Conservation (phyloP, 148 eudicot species). For the Mesembryanthemum crystallinum region DNA sequence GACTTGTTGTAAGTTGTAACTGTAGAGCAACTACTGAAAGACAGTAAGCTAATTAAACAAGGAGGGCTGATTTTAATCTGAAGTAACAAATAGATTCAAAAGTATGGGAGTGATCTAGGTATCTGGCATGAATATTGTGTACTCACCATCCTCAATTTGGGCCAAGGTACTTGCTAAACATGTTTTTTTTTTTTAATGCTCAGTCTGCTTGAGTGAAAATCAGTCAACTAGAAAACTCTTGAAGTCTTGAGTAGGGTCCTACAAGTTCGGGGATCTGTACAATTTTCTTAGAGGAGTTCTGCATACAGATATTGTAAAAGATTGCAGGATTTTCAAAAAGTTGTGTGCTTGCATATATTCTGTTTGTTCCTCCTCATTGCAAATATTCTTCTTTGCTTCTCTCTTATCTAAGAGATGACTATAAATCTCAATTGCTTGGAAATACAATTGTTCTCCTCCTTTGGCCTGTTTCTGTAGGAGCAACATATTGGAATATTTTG, state of each 20-base stretch:
- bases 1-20: too few relatives aligned
- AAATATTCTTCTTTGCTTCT: neutral
- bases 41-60: too few relatives aligned
- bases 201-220: neutral
- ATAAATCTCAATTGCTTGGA: neutral
- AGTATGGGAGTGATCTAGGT: too few relatives aligned
- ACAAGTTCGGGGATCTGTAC: neutral
- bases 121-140: neutral
- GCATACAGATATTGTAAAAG: neutral
- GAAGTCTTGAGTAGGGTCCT: neutral
- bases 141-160: neutral
- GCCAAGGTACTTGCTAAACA: neutral
- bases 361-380: neutral
- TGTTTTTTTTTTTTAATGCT: neutral
- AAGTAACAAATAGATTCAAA: too few relatives aligned
- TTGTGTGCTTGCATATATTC: neutral
- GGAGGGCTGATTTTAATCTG: too few relatives aligned
- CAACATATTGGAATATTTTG: neutral
- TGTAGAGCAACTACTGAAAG: too few relatives aligned
- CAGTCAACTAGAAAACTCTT: neutral
- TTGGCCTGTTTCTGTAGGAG: neutral
- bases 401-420: slow-evolving; percentile 1
- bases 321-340: neutral
- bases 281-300: neutral
- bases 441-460: neutral